Evolutionary conservation across 805 yeast species (phyloP).

Genomic region (Priceomyces haplophilus): DNA sequence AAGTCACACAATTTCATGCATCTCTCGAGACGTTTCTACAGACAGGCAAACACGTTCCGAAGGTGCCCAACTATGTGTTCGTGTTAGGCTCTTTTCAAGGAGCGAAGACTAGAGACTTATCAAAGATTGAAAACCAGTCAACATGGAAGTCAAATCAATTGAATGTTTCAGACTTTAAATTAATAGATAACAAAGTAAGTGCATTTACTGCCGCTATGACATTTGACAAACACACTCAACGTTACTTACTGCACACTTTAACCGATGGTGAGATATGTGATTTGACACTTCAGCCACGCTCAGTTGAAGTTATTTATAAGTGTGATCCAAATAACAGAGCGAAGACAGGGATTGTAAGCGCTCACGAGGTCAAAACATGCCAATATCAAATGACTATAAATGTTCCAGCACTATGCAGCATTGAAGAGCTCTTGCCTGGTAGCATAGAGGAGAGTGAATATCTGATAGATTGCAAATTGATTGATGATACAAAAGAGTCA

Average conservation of each 20-base stretch:
- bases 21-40: conserved; percentile 19
- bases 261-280: conserved; percentile 57
- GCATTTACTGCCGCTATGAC: conserved; percentile 13
- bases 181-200: conserved; percentile 28
- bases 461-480: conserved; percentile 28
- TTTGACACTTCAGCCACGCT: conserved; percentile 50
- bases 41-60: conserved; percentile 29
- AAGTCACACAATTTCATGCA: conserved; percentile 49
- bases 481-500: neutral
- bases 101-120: conserved; percentile 3
- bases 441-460: conserved; percentile 21
- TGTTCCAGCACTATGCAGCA: conserved; percentile 48
- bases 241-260: conserved; percentile 36
- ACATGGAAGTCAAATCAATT: conserved; percentile 14
- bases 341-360: conserved; percentile 29
- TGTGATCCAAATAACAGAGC: conserved; percentile 42
- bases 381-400: conserved; percentile 51
- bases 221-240: conserved; percentile 16
- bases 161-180: conserved; percentile 21
- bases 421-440: conserved; percentile 31
- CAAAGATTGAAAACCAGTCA: conserved; percentile 21
- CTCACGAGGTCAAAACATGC: conserved; percentile 56
- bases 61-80: conserved; percentile 29
- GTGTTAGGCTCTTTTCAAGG: conserved; percentile 34
- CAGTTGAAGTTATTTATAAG: conserved; percentile 52